A percentile compares a stretch with the other conserved stretches of the same genome.
These are phyloP conservation scores for Epichloe baconii DNA, from an alignment of 2,329 filamentous ascomycete genomes.

Conservation along the genomic window DNA sequence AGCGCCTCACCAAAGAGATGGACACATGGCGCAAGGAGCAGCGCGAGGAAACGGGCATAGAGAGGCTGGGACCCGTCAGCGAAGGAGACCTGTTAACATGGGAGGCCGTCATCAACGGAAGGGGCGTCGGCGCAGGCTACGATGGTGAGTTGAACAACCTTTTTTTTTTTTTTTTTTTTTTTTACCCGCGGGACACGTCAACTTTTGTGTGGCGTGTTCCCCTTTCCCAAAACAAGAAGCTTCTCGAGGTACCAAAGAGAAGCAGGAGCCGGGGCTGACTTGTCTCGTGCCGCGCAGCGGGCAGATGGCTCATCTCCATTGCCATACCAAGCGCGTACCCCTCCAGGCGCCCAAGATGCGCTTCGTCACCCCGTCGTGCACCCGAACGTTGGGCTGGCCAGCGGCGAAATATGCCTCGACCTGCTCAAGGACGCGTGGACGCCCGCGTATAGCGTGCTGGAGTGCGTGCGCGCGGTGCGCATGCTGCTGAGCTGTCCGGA, in stretches of 20 bases:
- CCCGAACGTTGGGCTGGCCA: conserved; percentile 58
- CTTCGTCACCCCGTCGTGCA: conserved; percentile 79
- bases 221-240: too few relatives aligned
- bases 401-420: conserved; percentile 89
- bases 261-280: neutral
- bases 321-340: conserved; percentile 68
- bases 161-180: neutral
- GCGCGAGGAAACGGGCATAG: conserved; percentile 38
- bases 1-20: conserved; percentile 46
- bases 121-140: conserved; percentile 40
- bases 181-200: too few relatives aligned
- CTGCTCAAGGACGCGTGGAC: conserved; percentile 71
- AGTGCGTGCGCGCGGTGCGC: conserved; percentile 59
- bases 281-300: conserved; percentile 28
- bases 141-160: conserved; percentile 29
- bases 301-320: conserved; percentile 75
- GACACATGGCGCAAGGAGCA: conserved; percentile 37
- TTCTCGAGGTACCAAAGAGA: neutral
- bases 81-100: conserved; percentile 44
- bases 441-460: conserved; percentile 68
- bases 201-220: too few relatives aligned
- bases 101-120: conserved; percentile 49
- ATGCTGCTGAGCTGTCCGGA: conserved; percentile 53
- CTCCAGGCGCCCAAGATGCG: conserved; percentile 60
- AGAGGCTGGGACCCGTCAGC: conserved; percentile 41